Conservation (phyloP, 768 basidiomycete genomes). For the Mycena filopes region DNA sequence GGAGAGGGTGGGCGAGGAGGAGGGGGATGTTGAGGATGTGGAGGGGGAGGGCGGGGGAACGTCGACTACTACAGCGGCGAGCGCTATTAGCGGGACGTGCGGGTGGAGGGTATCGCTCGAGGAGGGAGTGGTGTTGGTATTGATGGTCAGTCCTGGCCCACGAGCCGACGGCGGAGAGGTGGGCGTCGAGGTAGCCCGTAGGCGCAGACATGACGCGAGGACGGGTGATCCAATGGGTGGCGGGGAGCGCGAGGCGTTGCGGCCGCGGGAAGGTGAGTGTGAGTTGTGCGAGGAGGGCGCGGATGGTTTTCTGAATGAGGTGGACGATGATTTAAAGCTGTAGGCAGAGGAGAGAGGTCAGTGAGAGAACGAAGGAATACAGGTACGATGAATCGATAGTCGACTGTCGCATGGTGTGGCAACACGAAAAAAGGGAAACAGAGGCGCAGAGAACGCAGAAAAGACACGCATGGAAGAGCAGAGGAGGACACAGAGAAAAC, state of each 20-base stretch:
- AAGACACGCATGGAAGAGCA: no score
- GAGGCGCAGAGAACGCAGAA: no score
- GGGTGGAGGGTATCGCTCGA: background rate
- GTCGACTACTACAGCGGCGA: background rate
- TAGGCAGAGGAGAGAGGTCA: background rate
- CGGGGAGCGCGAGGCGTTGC: slow-evolving; percentile 30
- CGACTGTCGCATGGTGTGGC: no score
- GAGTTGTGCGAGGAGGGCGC: slow-evolving; percentile 5
- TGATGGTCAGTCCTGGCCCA: slow-evolving; percentile 18
- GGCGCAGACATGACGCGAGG: slow-evolving; percentile 35
- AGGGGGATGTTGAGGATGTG: slow-evolving; percentile 15
- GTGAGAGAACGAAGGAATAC: background rate
- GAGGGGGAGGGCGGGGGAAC: background rate
- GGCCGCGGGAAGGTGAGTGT: no score
- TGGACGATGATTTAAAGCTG: slow-evolving; percentile 33
- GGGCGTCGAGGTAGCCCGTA: slow-evolving; percentile 38
- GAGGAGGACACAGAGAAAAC: no score
- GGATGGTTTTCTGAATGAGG: no score
- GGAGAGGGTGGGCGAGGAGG: slow-evolving; percentile 36
- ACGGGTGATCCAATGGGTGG: background rate
- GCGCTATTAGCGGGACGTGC: background rate
- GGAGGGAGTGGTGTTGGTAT: slow-evolving; percentile 15
- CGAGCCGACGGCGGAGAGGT: background rate
- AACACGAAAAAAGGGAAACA: no score
- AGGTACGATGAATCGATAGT: no score